Conservation (phyloP, 306 rosid genomes). For the Castanea crenata region DNA sequence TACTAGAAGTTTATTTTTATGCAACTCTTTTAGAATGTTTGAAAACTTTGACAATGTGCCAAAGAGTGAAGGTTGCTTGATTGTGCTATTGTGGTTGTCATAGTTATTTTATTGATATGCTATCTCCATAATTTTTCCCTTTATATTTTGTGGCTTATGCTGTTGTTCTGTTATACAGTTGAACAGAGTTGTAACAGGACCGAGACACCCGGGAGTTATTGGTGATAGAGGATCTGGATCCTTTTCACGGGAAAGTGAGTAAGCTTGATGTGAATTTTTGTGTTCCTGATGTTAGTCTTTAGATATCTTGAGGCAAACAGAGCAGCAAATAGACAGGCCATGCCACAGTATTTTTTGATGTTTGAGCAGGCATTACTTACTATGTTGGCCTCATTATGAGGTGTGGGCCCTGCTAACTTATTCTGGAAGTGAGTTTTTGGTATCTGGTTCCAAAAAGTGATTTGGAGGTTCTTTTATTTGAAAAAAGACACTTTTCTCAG, state of each 20-base stretch:
- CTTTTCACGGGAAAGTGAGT: constrained; percentile 90
- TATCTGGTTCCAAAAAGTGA: neutral
- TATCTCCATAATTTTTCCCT: neutral
- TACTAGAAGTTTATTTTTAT: neutral
- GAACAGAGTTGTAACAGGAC: constrained; percentile 94
- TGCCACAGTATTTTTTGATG: neutral
- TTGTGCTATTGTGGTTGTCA: neutral
- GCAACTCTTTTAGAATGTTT: neutral
- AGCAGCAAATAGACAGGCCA: neutral
- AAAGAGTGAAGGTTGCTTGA: neutral
- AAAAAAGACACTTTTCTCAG: neutral
- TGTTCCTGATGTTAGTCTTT: neutral
- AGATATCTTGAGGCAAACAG: neutral
- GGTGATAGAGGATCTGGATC: constrained; percentile 92
- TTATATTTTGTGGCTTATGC: constrained; percentile 2
- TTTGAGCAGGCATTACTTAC: neutral
- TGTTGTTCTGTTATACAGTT: constrained; percentile 46
- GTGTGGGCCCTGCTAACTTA: too few species aligned
- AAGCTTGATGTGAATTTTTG: neutral
- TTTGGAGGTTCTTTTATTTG: neutral
- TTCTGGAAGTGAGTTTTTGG: too few species aligned
- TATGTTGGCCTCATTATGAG: too few species aligned
- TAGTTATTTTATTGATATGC: neutral
- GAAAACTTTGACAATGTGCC: neutral
- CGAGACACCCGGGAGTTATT: constrained; percentile 84